phyloP scores from a whole-genome alignment of 2,329 filamentous ascomycete genomes.

The Epichloe brachyelytri region DNA sequence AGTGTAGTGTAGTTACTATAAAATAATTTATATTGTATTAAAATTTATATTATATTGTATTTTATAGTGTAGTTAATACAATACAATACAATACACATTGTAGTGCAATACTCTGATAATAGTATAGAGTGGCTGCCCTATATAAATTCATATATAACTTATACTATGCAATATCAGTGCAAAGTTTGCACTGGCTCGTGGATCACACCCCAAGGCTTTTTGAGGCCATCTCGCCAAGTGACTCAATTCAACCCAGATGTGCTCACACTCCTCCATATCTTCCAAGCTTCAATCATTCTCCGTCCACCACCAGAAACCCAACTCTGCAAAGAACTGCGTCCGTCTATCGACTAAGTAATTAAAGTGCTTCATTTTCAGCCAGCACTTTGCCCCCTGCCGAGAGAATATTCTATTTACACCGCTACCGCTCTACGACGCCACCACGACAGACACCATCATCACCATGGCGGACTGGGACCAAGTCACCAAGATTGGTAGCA shows the following conservation, averaged over 20 bases:
- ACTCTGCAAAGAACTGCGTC: background rate
- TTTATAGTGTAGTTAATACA: no score
- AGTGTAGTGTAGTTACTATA: no score
- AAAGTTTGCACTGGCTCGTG: no score
- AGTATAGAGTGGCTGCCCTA: no score
- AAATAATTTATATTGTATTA: no score
- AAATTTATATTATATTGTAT: no score
- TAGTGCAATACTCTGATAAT: no score
- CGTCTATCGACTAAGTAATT: background rate
- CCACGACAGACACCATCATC: conserved; percentile 28
- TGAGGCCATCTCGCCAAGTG: conserved; percentile 22
- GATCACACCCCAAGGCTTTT: conserved; percentile 9
- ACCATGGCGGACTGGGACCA: conserved; percentile 67
- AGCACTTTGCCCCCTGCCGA: conserved; percentile 1
- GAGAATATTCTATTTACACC: background rate
- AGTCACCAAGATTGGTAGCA: conserved; percentile 89
- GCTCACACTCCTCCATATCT: conserved; percentile 19
- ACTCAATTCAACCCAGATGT: conserved; percentile 21
- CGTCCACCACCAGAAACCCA: background rate
- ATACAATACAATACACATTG: no score
- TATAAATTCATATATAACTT: no score
- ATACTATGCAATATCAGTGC: no score
- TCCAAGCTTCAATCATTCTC: conserved; percentile 5
- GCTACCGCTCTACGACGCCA: conserved; percentile 6
- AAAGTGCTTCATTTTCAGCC: background rate